Evolutionary conservation across 805 yeast species (phyloP).

Genomic region (Teunomyces panamensis): DNA sequence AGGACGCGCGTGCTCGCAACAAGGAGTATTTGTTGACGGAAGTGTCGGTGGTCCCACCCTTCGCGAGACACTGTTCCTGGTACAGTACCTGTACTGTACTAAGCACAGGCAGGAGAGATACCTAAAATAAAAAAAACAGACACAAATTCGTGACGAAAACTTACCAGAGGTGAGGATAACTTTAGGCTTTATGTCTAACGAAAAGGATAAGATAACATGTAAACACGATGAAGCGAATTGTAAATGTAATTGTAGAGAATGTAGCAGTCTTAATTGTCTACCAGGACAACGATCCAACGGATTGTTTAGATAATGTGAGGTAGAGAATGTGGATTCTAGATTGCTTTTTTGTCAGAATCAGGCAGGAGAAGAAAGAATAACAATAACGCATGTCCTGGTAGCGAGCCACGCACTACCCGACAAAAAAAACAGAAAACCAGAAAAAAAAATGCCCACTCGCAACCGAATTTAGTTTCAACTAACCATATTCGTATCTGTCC

Average conservation of each 20-base stretch:
- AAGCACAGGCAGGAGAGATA: too few relatives aligned
- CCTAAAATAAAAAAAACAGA: too few relatives aligned
- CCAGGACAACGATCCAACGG: too few relatives aligned
- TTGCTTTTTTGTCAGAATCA: not conserved
- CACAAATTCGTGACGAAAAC: too few relatives aligned
- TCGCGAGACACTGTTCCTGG: too few relatives aligned
- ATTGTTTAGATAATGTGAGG: not conserved
- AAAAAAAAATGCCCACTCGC: not conserved
- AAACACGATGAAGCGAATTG: too few relatives aligned
- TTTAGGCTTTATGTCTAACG: not conserved
- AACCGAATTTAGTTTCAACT: not conserved
- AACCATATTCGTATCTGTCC: not conserved
- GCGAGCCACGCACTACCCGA: too few relatives aligned
- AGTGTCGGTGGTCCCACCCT: not conserved
- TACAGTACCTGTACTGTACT: too few relatives aligned
- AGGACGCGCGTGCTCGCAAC: not conserved
- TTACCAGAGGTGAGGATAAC: not conserved
- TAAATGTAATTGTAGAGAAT: not conserved
- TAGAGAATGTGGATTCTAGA: not conserved
- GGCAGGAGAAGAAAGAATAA: not conserved
- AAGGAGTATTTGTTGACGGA: not conserved
- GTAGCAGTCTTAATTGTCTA: not conserved
- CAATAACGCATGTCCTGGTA: too few relatives aligned
- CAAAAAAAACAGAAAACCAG: not conserved
- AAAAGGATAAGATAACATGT: too few relatives aligned